phyloP scores from a whole-genome alignment of 306 rosid genomes.

The Vigna angularis region DNA sequence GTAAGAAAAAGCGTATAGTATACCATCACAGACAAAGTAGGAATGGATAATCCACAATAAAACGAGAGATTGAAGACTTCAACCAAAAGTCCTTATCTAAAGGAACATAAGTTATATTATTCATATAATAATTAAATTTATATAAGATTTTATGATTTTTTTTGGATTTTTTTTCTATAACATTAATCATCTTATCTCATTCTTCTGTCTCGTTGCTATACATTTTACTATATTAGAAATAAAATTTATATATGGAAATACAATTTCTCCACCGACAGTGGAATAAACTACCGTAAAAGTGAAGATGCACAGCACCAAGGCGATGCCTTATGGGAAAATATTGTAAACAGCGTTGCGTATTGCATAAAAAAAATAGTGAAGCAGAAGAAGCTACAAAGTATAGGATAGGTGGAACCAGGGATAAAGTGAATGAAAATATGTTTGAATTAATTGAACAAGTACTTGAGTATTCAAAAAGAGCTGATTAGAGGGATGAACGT shows the following conservation, averaged over 20 bases:
- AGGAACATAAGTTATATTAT: background rate
- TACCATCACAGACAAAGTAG: background rate
- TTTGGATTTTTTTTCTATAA: background rate
- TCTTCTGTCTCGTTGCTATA: background rate
- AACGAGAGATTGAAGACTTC: slow-evolving; percentile 15
- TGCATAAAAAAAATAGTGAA: slow-evolving; percentile 26
- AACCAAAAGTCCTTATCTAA: slow-evolving; percentile 42
- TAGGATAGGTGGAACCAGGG: slow-evolving; percentile 20
- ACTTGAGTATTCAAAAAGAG: slow-evolving; percentile 42
- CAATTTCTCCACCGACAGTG: slow-evolving; percentile 6
- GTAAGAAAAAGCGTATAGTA: background rate
- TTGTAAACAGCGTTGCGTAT: background rate
- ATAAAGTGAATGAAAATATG: slow-evolving; percentile 30
- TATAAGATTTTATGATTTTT: background rate
- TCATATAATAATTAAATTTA: background rate
- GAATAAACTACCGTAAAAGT: slow-evolving; percentile 34
- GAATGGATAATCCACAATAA: slow-evolving; percentile 25
- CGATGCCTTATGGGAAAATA: slow-evolving; percentile 13
- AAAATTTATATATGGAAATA: background rate
- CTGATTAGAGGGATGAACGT: slow-evolving; percentile 37
- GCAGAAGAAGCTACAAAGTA: slow-evolving; percentile 16
- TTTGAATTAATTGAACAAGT: slow-evolving; percentile 33
- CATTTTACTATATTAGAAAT: background rate
- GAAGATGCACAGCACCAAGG: slow-evolving; percentile 38
- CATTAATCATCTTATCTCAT: background rate